These are phyloP conservation scores for Rubia yunnanensis DNA, from an alignment of 257 asterid species.

Conservation along the genomic window DNA sequence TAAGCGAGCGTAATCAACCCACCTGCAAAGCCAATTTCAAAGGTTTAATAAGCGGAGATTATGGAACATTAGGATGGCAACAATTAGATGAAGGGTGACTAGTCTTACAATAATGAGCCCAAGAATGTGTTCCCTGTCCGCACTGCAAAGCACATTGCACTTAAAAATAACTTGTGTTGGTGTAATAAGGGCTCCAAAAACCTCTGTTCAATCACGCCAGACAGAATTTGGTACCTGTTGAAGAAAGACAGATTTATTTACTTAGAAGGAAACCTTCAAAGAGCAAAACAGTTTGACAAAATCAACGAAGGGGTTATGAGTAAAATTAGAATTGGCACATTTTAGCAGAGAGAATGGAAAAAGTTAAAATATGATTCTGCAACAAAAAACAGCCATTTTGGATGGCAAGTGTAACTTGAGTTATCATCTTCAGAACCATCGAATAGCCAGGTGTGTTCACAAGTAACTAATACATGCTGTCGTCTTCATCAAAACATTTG, in stretches of 20 bases:
- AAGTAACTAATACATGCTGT: background rate
- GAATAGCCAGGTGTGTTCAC: background rate
- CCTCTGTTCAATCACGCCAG: slow-evolving; percentile 85
- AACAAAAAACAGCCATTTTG: background rate
- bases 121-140: slow-evolving; percentile 88
- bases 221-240: slow-evolving; percentile 80
- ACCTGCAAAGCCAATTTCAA: slow-evolving; percentile 35
- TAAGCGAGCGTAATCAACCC: slow-evolving; percentile 92
- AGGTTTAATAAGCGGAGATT: background rate
- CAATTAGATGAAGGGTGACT: slow-evolving; percentile 5
- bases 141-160: slow-evolving; percentile 86
- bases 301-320: background rate
- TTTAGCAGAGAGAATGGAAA: background rate
- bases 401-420: too few species aligned
- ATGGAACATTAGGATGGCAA: background rate
- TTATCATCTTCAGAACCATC: background rate
- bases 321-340: too few species aligned
- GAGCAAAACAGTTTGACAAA: background rate
- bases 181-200: slow-evolving; percentile 72
- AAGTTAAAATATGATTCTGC: background rate
- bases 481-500: background rate
- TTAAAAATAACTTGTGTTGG: slow-evolving; percentile 63
- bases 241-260: slow-evolving; percentile 3
- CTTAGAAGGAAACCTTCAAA: background rate
- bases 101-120: slow-evolving; percentile 79